Evolutionary conservation across 176 grass and related monocot genomes (phyloP), one percentile per base, ranked within the genome.

Genomic region (Ensete glaucum): DNA sequence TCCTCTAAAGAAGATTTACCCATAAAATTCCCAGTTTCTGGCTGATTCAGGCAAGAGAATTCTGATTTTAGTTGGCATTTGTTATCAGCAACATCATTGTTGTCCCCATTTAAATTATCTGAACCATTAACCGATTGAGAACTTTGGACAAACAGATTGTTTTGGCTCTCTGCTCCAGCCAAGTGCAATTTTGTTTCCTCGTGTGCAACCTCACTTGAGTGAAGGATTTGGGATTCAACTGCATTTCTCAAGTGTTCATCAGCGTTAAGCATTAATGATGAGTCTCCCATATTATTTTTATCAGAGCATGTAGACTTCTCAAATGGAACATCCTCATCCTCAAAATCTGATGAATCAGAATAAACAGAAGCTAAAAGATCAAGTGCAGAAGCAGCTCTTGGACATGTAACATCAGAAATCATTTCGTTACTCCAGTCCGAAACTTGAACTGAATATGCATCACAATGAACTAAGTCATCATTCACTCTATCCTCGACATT

Each of bases 301-400:
- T 76, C 67, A 69, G 52, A 72, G 56, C 73, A 52, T 3, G 51
- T 65, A 72, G 59, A 80, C 29, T 81, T 78, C 43, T 67, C 66
- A 59, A 83, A 77, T 71, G 76, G 52, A 52, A 64, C 54, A 84
- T 94, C 90, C 53, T 91, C 67, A 48, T 69, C 88, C 50, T 98
- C 88, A 54, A 88, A 82, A 53, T 99, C 90, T 56, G 95, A 91
- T 53, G 78, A 52, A 50, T 65, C 82, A 2, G 75, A 82, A 79
- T 99, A 99, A 51, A 88, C 85, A 74, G 95, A 94, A 89, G 91
- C 90, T 72, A 99, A 79, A 83, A 99, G 90, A 73, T 87, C 86
- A 67, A 99, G 88, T 67, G 95, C 95, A 62, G 90, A 89, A 70
- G 69, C 74, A 22, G 74, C 67, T 69, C 75, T 67, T 73, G 66